phyloP scores from a whole-genome alignment of 1,284 basidiomycete species.

The Somion occarium region DNA sequence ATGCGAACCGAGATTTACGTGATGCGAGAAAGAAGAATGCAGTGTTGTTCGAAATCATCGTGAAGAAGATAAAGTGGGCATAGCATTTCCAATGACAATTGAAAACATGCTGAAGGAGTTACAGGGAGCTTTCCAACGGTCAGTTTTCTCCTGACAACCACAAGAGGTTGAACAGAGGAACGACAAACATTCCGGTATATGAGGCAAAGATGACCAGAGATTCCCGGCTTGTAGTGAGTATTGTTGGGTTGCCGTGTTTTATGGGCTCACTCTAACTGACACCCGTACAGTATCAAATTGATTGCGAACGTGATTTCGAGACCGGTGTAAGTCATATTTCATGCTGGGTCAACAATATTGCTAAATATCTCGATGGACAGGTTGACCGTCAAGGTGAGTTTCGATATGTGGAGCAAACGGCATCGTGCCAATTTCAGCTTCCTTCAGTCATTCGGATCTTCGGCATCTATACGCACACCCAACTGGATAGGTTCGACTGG shows the following conservation, averaged over 20 bases:
- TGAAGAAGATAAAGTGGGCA: conserved; percentile 56
- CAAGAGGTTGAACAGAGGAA: conserved; percentile 47
- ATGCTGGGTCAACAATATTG: neutral
- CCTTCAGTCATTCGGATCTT: conserved; percentile 53
- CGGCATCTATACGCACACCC: conserved; percentile 58
- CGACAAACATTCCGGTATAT: conserved; percentile 47
- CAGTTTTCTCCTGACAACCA: conserved; percentile 67
- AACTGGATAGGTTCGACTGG: conserved; percentile 53
- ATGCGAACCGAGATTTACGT: conserved; percentile 39
- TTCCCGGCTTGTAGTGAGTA: conserved; percentile 51
- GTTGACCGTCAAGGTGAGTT: conserved; percentile 49
- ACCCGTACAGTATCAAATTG: conserved; percentile 59
- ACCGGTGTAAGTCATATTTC: conserved; percentile 35
- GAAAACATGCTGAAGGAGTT: neutral
- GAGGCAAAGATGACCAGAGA: conserved; percentile 67
- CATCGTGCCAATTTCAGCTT: neutral
- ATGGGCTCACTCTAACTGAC: neutral
- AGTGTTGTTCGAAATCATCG: conserved; percentile 40
- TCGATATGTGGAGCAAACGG: no score
- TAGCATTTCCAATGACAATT: neutral
- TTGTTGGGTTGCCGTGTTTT: neutral
- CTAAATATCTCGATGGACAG: conserved; percentile 17
- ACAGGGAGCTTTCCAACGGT: conserved; percentile 59
- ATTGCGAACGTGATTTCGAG: conserved; percentile 49
- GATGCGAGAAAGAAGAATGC: conserved; percentile 34